Evolutionary conservation across 768 basidiomycete species (phyloP).

Genomic region (Suillus plorans): DNA sequence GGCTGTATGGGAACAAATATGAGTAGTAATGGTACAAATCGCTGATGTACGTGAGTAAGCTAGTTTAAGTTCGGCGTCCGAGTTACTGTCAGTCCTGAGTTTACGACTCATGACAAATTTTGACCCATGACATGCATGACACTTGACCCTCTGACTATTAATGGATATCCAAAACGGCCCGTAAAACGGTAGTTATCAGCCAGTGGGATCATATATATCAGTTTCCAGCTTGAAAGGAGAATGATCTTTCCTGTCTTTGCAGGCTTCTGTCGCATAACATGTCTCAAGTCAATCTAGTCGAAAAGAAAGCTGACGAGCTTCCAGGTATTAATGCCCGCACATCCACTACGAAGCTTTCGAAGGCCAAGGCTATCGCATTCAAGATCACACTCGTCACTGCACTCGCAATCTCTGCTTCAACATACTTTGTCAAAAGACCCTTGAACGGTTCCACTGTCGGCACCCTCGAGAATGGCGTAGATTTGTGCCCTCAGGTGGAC

Average conservation of each 20-base stretch:
- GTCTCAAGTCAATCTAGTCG: background rate
- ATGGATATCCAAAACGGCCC: background rate
- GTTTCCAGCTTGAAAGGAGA: background rate
- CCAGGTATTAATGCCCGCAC: background rate
- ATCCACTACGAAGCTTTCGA: conserved; percentile 26
- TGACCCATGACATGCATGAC: no score
- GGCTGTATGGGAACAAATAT: no score
- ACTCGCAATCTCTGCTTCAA: conserved; percentile 16
- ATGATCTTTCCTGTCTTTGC: background rate
- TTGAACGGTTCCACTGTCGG: background rate
- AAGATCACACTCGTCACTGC: conserved; percentile 14
- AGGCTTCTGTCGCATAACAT: background rate
- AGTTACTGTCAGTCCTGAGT: no score
- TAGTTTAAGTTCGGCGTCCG: no score
- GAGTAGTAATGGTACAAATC: no score
- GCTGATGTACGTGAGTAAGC: no score
- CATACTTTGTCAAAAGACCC: conserved; percentile 12
- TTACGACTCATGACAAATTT: no score
- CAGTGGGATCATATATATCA: background rate
- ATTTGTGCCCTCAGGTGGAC: conserved; percentile 36
- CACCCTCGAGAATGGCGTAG: background rate
- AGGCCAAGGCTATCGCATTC: conserved; percentile 12
- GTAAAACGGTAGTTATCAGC: background rate
- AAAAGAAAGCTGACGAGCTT: background rate
- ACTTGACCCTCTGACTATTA: background rate